Evolutionary conservation across 2,329 filamentous ascomycete genomes (phyloP), one percentile per base, ranked within the genome.

Genomic region (Lachnellula cervina): DNA sequence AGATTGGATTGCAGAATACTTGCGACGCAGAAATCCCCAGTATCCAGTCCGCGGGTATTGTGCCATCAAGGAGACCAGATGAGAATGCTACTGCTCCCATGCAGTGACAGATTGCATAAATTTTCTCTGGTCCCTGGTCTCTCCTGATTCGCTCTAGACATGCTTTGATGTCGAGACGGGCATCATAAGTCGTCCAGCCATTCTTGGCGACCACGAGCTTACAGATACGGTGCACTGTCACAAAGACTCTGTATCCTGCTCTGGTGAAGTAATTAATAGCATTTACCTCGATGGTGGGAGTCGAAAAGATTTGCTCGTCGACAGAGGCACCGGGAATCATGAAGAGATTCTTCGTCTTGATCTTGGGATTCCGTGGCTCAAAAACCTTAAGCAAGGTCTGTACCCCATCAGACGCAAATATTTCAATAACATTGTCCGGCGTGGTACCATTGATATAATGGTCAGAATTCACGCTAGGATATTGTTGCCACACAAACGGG

Each of bases 1-100:
- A 86, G 46, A 81, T 73, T 1, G 82, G 80, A 68, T 86, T 80
- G 74, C 84, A 81, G 67, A 86, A 86, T 2, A 85, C 82, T 63
- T 86, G 82, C 37, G 78, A 82, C 66, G 76, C 79, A 0, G 77
- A 79, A 52, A 87, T 72, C 17, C 83, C 83, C 17, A 73, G 69
- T 62, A 87, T 75, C 81, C 82, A 86, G 42, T 67, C 66, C 0
- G 76, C 61, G 0, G 81, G 80, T 51, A 87, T 81, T 0, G 79
- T 80, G 38, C 83, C 82, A 65, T 84, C 81, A 1, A 87, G 74
- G 1, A 87, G 72, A n/a, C 82, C 83, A 4, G 75, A 71, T 0
- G 80, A 71, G 52, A 82, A 75, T 1, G 83, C 80, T 0, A 86
- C 81, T 44, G 80, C 79, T 25, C 83, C 84, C 75, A 84, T 81